Evolutionary conservation across 2,329 filamentous ascomycete genomes (phyloP).

Genomic region (Clarireedia sp.): DNA sequence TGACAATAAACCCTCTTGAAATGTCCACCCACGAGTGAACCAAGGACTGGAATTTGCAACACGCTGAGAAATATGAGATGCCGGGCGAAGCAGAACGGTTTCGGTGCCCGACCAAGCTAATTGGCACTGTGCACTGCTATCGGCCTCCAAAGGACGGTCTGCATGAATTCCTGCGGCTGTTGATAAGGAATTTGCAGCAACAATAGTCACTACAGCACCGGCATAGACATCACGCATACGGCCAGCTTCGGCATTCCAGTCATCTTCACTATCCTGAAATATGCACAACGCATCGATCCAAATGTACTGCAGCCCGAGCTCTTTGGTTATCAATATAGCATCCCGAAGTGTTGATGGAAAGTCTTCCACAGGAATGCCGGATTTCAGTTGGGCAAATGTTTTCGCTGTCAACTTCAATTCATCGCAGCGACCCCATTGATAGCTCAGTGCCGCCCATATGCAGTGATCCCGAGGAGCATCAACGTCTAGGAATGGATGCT

Average conservation of each 20-base stretch:
- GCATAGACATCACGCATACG: slow-evolving; percentile 7
- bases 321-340: neutral
- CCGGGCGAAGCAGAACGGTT: neutral
- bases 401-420: neutral
- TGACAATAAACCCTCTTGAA: slow-evolving; percentile 5
- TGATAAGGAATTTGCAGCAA: slow-evolving; percentile 4
- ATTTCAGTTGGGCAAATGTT: slow-evolving; percentile 1
- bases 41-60: slow-evolving; percentile 5
- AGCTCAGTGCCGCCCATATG: slow-evolving; percentile 4
- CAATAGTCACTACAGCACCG: slow-evolving; percentile 1
- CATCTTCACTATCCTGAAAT: slow-evolving; percentile 5
- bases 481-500: neutral
- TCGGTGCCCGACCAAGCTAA: neutral
- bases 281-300: slow-evolving; percentile 9
- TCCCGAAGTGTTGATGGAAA: slow-evolving; percentile 4
- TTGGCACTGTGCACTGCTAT: neutral
- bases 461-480: neutral
- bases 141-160: neutral
- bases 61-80: slow-evolving; percentile 4
- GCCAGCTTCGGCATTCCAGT: slow-evolving; percentile 1
- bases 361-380: neutral
- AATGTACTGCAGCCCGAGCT: slow-evolving; percentile 1
- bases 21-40: slow-evolving; percentile 7
- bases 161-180: slow-evolving; percentile 4
- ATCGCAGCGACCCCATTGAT: slow-evolving; percentile 3